Evolutionary conservation across 2,329 filamentous ascomycete species (phyloP).

Genomic region (Fusarium tjaetaba): DNA sequence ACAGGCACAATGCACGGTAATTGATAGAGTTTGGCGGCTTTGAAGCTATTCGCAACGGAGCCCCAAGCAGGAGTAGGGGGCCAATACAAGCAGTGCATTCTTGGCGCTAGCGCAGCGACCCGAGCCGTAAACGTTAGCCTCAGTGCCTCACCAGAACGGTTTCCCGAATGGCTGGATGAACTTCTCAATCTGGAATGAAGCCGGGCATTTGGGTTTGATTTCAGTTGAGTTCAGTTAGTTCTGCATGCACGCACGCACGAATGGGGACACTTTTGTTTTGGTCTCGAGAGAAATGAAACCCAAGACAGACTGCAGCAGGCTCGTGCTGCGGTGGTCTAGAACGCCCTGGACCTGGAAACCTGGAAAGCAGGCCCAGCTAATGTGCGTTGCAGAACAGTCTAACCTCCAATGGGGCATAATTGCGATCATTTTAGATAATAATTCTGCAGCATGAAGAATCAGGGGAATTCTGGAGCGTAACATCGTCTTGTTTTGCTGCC

Average conservation of each 20-base stretch:
- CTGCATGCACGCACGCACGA: not conserved
- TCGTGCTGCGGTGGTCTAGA: not conserved
- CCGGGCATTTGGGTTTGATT: not conserved
- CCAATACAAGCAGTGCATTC: not conserved
- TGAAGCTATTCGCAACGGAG: not conserved
- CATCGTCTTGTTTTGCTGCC: not conserved
- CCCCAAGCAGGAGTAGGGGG: not conserved
- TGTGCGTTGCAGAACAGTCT: not conserved
- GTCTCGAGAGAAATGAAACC: not conserved
- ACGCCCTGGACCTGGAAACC: not conserved
- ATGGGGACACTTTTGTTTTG: not conserved
- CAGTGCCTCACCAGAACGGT: not conserved
- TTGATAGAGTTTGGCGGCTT: not conserved
- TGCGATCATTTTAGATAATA: not conserved
- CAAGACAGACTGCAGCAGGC: not conserved
- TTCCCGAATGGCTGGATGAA: not conserved
- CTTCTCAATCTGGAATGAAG: not conserved
- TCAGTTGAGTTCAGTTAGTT: not conserved
- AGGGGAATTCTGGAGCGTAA: not conserved
- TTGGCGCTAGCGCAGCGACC: constrained; percentile 29
- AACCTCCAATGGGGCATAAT: not conserved
- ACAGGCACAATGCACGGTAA: not conserved
- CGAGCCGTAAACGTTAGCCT: constrained; percentile 27
- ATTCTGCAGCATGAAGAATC: not conserved
- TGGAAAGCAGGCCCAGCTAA: not conserved